phyloP scores from a whole-genome alignment of 352 stramenopile species.

The Nothophytophthora sp. region DNA sequence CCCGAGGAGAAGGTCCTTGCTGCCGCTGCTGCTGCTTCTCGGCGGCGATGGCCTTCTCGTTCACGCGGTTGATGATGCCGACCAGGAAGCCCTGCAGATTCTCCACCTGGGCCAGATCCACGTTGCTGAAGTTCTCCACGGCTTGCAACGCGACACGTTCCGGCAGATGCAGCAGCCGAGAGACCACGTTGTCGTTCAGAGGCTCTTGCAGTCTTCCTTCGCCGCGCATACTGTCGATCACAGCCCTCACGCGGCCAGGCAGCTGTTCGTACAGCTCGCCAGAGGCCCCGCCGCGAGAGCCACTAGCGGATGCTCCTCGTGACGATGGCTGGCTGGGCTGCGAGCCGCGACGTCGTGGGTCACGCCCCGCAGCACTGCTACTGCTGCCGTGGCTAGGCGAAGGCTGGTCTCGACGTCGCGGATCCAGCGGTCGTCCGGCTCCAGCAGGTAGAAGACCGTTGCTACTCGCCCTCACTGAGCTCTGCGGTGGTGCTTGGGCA shows the following conservation, averaged over 20 bases:
- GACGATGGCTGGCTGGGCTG: constrained; percentile 12
- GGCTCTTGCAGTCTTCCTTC: constrained; percentile 54
- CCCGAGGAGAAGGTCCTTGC: constrained; percentile 26
- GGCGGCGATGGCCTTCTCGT: constrained; percentile 54
- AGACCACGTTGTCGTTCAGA: constrained; percentile 81
- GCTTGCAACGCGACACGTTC: constrained; percentile 63
- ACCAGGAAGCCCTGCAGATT: constrained; percentile 83
- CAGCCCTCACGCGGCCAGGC: constrained; percentile 37
- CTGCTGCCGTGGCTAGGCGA: constrained; percentile 16
- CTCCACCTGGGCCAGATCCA: constrained; percentile 71
- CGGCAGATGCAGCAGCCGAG: constrained; percentile 63
- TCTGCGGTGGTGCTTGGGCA: constrained; percentile 5
- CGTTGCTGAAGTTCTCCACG: constrained; percentile 80
- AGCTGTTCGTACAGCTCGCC: constrained; percentile 68
- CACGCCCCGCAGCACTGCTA: constrained; percentile 18
- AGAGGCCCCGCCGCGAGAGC: constrained; percentile 2
- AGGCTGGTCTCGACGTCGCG: constrained; percentile 31
- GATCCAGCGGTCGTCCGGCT: constrained; percentile 22
- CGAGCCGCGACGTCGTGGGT: constrained; percentile 40
- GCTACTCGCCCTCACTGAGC: too few species aligned
- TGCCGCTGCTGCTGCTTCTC: constrained; percentile 38
- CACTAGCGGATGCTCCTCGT: constrained; percentile 3
- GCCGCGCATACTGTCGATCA: constrained; percentile 56
- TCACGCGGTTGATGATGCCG: constrained; percentile 84
- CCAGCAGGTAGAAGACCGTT: too few species aligned